Conservation (phyloP, 192 early-diverging fungal species). For the Coemansia sp. region DNA sequence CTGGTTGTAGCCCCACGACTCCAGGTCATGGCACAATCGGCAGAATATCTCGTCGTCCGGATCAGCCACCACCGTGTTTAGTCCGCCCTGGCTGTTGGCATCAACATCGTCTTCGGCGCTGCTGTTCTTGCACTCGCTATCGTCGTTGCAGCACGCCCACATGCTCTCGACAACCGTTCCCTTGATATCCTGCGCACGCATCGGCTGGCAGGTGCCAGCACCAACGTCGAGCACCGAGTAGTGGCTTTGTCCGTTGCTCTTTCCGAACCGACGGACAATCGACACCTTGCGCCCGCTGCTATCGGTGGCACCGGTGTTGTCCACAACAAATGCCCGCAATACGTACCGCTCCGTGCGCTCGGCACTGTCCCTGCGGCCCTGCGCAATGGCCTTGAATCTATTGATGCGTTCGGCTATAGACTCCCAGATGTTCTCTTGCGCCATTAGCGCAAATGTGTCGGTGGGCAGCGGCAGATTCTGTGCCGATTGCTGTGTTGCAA, state of each 20-base stretch:
- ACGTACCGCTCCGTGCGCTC: conserved; percentile 24
- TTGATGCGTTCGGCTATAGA: conserved; percentile 7
- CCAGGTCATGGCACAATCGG: conserved; percentile 19
- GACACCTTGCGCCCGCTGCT: not conserved
- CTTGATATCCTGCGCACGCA: conserved; percentile 21
- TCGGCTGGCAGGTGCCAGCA: conserved; percentile 27
- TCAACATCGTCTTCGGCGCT: not conserved
- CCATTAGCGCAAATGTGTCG: not conserved
- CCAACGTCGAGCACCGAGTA: conserved; percentile 19
- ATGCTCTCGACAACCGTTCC: conserved; percentile 42
- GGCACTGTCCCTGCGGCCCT: not conserved
- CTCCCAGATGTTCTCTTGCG: conserved; percentile 8
- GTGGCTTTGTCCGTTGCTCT: conserved; percentile 19
- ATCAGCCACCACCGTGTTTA: conserved; percentile 46
- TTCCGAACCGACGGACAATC: conserved; percentile 41
- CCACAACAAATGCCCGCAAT: conserved; percentile 34
- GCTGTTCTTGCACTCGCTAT: conserved; percentile 26
- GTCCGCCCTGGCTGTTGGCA: conserved; percentile 1
- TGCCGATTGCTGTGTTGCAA: not conserved
- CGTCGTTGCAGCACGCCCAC: conserved; percentile 47
- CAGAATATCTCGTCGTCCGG: conserved; percentile 52
- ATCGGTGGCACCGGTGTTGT: not conserved
- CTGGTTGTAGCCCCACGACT: conserved; percentile 47
- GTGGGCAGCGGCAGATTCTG: no score
- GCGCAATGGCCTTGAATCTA: not conserved